These are phyloP conservation scores for Monosiga brevicollis DNA, from an alignment of 78 protist genomes.

Conservation along the genomic window DNA sequence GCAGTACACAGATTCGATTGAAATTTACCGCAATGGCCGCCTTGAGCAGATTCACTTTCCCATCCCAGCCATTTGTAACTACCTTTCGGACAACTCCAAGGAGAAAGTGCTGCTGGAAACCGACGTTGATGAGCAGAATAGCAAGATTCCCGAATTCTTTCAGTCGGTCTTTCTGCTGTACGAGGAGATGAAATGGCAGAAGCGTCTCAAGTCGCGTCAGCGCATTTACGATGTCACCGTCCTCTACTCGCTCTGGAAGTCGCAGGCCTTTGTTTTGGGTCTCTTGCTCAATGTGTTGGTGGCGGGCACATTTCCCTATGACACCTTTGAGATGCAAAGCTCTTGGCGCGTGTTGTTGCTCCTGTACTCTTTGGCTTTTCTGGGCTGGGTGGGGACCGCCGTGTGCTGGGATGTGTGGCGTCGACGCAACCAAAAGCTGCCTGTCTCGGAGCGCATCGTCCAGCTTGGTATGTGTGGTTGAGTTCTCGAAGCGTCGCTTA, in stretches of 20 bases:
- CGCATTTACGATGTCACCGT: neutral
- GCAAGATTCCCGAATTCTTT: neutral
- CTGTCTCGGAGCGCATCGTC: neutral
- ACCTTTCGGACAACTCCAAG: conserved; percentile 11
- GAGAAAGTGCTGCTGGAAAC: neutral
- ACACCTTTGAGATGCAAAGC: neutral
- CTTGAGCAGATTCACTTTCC: conserved; percentile 17
- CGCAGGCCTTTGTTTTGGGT: neutral
- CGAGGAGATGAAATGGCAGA: conserved; percentile 30
- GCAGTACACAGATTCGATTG: conserved; percentile 5
- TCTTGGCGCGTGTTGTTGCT: neutral
- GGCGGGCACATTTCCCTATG: conserved; percentile 1
- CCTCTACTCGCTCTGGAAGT: neutral
- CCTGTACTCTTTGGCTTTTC: neutral
- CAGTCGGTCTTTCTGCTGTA: neutral
- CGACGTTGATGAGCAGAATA: conserved; percentile 13
- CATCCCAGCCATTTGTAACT: conserved; percentile 19
- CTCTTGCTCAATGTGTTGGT: conserved; percentile 10
- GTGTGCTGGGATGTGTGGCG: too few relatives aligned
- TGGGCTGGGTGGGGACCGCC: too few relatives aligned
- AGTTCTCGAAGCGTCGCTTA: too few relatives aligned
- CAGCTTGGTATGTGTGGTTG: neutral
- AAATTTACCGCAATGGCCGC: neutral
- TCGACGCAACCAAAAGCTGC: too few relatives aligned
- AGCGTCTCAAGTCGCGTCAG: neutral